Evolutionary conservation across 495 filamentous ascomycete genomes (phyloP).

Genomic region (Lepraria neglecta): DNA sequence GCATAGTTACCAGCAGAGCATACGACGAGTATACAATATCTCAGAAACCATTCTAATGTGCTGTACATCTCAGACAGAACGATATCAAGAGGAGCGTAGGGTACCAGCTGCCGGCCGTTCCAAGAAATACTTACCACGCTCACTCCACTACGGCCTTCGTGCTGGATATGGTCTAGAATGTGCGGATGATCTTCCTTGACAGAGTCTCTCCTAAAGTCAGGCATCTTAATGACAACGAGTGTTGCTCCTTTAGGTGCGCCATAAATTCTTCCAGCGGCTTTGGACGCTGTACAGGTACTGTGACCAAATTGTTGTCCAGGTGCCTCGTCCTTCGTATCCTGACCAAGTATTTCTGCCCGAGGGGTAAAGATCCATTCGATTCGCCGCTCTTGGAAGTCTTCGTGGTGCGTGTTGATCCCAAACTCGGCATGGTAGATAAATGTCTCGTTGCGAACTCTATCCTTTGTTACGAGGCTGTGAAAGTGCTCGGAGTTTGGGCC

Average conservation of each 20-base stretch:
- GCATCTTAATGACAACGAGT: slow-evolving; percentile 18
- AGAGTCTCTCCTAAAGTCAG: not conserved
- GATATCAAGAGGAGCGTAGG: too few species aligned
- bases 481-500: not conserved
- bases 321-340: not conserved
- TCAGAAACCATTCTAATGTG: not conserved
- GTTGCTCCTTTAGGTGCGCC: not conserved
- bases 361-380: slow-evolving; percentile 13
- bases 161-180: slow-evolving; percentile 1
- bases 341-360: too few species aligned
- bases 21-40: not conserved
- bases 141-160: not conserved
- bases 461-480: not conserved
- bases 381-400: not conserved
- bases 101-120: not conserved
- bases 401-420: not conserved
- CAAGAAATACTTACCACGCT: slow-evolving; percentile 16
- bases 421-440: slow-evolving; percentile 14
- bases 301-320: not conserved
- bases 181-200: not conserved
- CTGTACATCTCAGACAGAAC: not conserved
- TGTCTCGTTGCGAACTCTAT: not conserved
- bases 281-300: slow-evolving; percentile 15
- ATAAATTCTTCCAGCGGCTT: slow-evolving; percentile 12
- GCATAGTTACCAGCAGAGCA: not conserved